Percentiles rank a stretch among this genome's conserved stretches.
phyloP scores from a whole-genome alignment of 2,329 filamentous ascomycete species.

The Pyrenophora seminiperda region DNA sequence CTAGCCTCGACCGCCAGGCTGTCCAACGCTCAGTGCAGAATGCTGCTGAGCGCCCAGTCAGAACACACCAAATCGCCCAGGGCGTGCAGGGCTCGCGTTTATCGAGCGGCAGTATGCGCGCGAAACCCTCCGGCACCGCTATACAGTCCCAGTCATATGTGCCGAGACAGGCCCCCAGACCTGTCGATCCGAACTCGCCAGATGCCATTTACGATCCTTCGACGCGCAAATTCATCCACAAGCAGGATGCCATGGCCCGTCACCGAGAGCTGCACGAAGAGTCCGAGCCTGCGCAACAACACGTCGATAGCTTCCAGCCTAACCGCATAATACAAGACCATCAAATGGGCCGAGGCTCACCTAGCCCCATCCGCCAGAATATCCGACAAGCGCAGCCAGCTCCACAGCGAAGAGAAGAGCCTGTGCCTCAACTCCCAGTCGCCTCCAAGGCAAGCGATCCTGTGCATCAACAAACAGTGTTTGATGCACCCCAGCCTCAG shows the following conservation, averaged over 20 bases:
- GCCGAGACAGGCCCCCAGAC: constrained; percentile 23
- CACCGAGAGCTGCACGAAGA: constrained; percentile 39
- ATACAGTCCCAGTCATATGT: constrained; percentile 39
- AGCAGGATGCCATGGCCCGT: constrained; percentile 44
- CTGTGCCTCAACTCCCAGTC: constrained; percentile 7
- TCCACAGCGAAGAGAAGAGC: constrained; percentile 18
- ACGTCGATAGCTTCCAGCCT: constrained; percentile 20
- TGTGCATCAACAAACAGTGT: constrained; percentile 1
- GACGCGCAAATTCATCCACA: constrained; percentile 45
- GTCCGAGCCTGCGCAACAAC: constrained; percentile 28
- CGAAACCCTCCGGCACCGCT: constrained; percentile 56
- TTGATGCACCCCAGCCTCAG: constrained; percentile 5
- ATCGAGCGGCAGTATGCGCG: constrained; percentile 59
- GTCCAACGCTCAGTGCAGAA: constrained; percentile 44
- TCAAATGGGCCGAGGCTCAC: constrained; percentile 19
- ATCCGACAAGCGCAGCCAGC: constrained; percentile 18
- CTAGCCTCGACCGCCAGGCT: constrained; percentile 26
- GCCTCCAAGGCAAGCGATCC: constrained; percentile 5
- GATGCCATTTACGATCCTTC: constrained; percentile 46
- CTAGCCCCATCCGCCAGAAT: constrained; percentile 25
- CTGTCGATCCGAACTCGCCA: constrained; percentile 46
- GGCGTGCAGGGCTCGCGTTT: constrained; percentile 50
- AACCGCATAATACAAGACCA: constrained; percentile 12
- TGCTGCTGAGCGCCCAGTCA: constrained; percentile 49
- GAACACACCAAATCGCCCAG: constrained; percentile 45